Percentiles rank a stretch among this genome's conserved stretches.
These are phyloP conservation scores for Daldinia concentrica DNA, from an alignment of 495 filamentous ascomycete species.

Conservation along the genomic window DNA sequence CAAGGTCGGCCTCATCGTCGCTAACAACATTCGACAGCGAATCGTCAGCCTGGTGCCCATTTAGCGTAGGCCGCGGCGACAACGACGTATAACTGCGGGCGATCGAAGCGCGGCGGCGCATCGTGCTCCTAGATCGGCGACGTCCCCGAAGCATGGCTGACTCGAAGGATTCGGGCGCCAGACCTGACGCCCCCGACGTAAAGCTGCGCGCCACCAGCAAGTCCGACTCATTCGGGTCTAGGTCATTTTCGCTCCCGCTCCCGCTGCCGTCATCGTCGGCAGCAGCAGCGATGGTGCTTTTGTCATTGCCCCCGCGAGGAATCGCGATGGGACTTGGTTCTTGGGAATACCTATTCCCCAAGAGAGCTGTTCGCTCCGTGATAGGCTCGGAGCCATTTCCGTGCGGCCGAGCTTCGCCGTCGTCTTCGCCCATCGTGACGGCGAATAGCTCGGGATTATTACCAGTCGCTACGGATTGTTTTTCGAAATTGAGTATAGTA, in stretches of 20 bases:
- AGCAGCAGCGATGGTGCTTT: neutral
- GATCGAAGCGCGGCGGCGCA: constrained; percentile 9
- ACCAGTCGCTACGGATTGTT: neutral
- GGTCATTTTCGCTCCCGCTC: constrained; percentile 24
- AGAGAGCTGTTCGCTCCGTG: constrained; percentile 30
- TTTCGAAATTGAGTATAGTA: neutral
- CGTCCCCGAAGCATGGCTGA: constrained; percentile 51
- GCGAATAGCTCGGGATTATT: neutral
- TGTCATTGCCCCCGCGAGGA: constrained; percentile 5
- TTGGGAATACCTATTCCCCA: constrained; percentile 14
- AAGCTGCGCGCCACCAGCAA: constrained; percentile 52
- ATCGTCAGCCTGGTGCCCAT: neutral
- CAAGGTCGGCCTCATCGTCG: constrained; percentile 15
- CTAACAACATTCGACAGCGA: neutral
- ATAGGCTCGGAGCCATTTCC: constrained; percentile 9
- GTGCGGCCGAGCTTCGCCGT: neutral
- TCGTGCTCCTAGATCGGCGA: constrained; percentile 32
- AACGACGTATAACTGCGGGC: constrained; percentile 20
- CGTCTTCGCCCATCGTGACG: constrained; percentile 6
- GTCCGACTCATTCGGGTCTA: constrained; percentile 55
- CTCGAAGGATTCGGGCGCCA: constrained; percentile 54
- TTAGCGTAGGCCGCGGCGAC: constrained; percentile 9
- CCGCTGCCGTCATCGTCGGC: constrained; percentile 33
- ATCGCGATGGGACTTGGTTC: constrained; percentile 21
- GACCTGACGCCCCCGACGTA: constrained; percentile 45